These are phyloP conservation scores for Phlebiopsis flavidoalba DNA, from an alignment of 768 basidiomycete genomes.

Conservation along the genomic window DNA sequence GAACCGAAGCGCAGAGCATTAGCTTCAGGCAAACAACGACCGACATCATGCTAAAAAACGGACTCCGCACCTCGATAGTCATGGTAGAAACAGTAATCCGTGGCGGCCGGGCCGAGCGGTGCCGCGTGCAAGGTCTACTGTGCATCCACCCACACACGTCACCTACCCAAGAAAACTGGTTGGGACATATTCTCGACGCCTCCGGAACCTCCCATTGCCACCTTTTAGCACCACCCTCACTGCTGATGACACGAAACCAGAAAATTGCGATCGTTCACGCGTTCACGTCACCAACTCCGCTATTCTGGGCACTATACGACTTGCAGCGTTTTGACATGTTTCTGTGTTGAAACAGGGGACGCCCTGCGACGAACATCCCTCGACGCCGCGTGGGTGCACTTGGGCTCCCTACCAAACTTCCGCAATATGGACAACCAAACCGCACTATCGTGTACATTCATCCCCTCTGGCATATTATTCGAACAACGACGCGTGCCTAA, in stretches of 20 bases:
- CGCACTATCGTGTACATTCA: too few relatives aligned
- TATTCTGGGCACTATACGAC: slow-evolving; percentile 15
- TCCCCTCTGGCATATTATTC: too few relatives aligned
- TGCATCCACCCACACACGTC: too few relatives aligned
- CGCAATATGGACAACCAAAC: too few relatives aligned
- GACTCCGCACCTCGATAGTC: slow-evolving; percentile 63
- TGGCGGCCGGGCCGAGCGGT: slow-evolving; percentile 46
- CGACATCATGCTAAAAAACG: slow-evolving; percentile 14
- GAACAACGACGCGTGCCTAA: not conserved
- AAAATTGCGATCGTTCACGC: slow-evolving; percentile 35
- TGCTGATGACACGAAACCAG: slow-evolving; percentile 39
- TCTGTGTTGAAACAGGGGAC: not conserved
- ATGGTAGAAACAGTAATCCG: slow-evolving; percentile 51
- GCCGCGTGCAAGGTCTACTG: slow-evolving; percentile 35
- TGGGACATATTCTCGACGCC: slow-evolving; percentile 36
- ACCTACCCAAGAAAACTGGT: slow-evolving; percentile 44
- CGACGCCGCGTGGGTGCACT: too few relatives aligned
- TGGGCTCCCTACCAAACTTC: too few relatives aligned
- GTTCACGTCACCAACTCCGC: slow-evolving; percentile 18
- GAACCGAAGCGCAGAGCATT: slow-evolving; percentile 48
- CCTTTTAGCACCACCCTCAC: slow-evolving; percentile 57
- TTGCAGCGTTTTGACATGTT: slow-evolving; percentile 9
- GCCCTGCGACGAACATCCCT: not conserved
- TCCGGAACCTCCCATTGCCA: slow-evolving; percentile 35
- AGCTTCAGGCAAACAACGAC: slow-evolving; percentile 3